Conservation (phyloP, 2,329 filamentous ascomycete genomes). For the Aspergillus sp. region DNA sequence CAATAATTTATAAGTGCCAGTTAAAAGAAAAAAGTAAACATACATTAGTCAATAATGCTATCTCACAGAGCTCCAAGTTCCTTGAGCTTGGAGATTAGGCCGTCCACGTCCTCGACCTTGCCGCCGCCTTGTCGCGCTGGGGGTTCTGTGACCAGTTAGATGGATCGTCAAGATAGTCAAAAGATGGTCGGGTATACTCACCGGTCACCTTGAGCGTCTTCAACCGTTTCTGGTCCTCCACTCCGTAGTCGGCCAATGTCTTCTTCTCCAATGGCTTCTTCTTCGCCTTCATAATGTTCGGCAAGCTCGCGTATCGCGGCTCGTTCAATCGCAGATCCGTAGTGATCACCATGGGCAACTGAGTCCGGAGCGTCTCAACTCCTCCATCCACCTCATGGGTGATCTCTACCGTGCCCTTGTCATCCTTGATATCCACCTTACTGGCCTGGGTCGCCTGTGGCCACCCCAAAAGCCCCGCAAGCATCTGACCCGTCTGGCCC, state of each 20-base stretch:
- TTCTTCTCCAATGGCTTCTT: slow-evolving; percentile 98
- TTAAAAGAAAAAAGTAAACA: slow-evolving; percentile 10
- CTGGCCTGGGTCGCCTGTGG: slow-evolving; percentile 90
- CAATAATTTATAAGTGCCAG: not conserved
- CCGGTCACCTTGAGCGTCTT: slow-evolving; percentile 86
- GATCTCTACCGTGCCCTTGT: slow-evolving; percentile 67
- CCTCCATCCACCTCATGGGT: slow-evolving; percentile 93
- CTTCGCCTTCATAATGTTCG: slow-evolving; percentile 99
- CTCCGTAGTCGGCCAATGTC: slow-evolving; percentile 73
- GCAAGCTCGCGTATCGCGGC: slow-evolving; percentile 89
- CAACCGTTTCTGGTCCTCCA: slow-evolving; percentile 69
- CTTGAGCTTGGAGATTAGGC: slow-evolving; percentile 90
- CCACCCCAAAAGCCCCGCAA: slow-evolving; percentile 88
- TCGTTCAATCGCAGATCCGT: slow-evolving; percentile 93
- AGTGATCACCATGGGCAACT: slow-evolving; percentile 88
- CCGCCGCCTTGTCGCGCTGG: slow-evolving; percentile 82
- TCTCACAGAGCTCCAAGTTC: slow-evolving; percentile 82
- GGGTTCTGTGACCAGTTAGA: slow-evolving; percentile 58
- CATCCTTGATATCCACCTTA: slow-evolving; percentile 69
- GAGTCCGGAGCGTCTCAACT: slow-evolving; percentile 79
- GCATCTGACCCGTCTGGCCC: slow-evolving; percentile 95
- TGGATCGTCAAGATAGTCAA: slow-evolving; percentile 5
- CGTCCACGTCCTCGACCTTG: slow-evolving; percentile 96
- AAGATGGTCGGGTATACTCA: slow-evolving; percentile 41
- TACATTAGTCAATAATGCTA: slow-evolving; percentile 1